Evolutionary conservation across 148 eudicot genomes (phyloP).

Genomic region (Tetragonia tetragonoides): DNA sequence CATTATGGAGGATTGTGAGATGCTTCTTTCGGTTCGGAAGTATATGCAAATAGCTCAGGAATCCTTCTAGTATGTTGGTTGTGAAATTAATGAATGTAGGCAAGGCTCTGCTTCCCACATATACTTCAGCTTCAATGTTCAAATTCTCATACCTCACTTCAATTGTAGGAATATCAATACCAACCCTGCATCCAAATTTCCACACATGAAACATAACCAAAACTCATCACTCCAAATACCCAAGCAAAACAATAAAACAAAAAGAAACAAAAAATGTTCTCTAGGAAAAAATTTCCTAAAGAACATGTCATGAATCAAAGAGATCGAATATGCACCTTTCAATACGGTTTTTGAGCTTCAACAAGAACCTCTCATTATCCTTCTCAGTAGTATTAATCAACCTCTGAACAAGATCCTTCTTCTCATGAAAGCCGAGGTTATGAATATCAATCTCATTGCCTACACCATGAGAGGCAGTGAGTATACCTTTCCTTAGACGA

Average conservation of each 20-base stretch:
- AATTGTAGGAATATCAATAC: constrained; percentile 59
- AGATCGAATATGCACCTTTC: constrained; percentile 34
- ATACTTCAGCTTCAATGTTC: constrained; percentile 55
- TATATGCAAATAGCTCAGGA: constrained; percentile 36
- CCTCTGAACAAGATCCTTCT: constrained; percentile 43
- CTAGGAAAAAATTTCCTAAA: not conserved
- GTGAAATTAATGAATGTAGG: constrained; percentile 52
- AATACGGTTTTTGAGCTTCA: constrained; percentile 44
- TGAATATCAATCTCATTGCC: constrained; percentile 43
- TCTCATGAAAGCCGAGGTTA: constrained; percentile 38
- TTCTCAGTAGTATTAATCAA: constrained; percentile 48
- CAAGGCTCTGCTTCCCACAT: constrained; percentile 60
- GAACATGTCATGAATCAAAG: not conserved
- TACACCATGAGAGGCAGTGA: constrained; percentile 34
- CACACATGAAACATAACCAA: not conserved
- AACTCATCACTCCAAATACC: not conserved
- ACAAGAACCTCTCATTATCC: constrained; percentile 58
- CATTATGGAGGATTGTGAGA: constrained; percentile 48
- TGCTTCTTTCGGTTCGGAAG: constrained; percentile 44
- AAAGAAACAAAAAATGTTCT: not conserved
- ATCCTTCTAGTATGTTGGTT: constrained; percentile 42
- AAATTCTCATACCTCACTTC: constrained; percentile 68
- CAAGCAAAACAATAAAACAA: not conserved
- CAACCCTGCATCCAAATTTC: constrained; percentile 43
- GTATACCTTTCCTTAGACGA: constrained; percentile 51